Conservation (phyloP, 805 yeast species). For the Saturnispora halmiae region DNA sequence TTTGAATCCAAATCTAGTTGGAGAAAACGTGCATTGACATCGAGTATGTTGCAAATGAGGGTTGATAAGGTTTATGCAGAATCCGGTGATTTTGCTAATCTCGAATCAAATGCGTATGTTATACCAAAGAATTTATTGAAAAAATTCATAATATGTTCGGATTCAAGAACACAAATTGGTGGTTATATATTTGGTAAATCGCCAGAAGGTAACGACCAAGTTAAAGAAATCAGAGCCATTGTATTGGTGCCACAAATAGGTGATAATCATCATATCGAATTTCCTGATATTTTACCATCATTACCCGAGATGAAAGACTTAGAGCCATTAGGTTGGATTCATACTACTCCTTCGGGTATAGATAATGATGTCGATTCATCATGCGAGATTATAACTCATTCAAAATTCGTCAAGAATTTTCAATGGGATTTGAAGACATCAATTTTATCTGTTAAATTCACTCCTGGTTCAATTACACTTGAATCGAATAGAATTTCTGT, state of each 20-base stretch:
- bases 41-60: conserved; percentile 63
- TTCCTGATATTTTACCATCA: conserved; percentile 41
- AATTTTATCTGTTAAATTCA: conserved; percentile 58
- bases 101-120: conserved; percentile 56
- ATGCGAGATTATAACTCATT: conserved; percentile 57
- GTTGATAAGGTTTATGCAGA: conserved; percentile 66
- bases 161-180: conserved; percentile 71
- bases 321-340: conserved; percentile 91
- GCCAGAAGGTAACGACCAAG: conserved; percentile 58
- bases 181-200: conserved; percentile 75
- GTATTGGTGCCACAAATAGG: conserved; percentile 88
- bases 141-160: conserved; percentile 73
- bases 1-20: conserved; percentile 85
- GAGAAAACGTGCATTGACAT: conserved; percentile 78
- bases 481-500: conserved; percentile 52
- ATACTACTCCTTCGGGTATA: conserved; percentile 66
- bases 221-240: conserved; percentile 69
- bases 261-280: conserved; percentile 50
- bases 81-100: conserved; percentile 47
- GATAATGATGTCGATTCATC: conserved; percentile 48
- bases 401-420: conserved; percentile 31
- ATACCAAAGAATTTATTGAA: conserved; percentile 75
- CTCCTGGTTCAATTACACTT: conserved; percentile 78
- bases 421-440: conserved; percentile 38
- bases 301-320: conserved; percentile 41